Evolutionary conservation across 2,329 filamentous ascomycete genomes (phyloP), one percentile per base, ranked within the genome.

Genomic region (Colletotrichum acutatum): DNA sequence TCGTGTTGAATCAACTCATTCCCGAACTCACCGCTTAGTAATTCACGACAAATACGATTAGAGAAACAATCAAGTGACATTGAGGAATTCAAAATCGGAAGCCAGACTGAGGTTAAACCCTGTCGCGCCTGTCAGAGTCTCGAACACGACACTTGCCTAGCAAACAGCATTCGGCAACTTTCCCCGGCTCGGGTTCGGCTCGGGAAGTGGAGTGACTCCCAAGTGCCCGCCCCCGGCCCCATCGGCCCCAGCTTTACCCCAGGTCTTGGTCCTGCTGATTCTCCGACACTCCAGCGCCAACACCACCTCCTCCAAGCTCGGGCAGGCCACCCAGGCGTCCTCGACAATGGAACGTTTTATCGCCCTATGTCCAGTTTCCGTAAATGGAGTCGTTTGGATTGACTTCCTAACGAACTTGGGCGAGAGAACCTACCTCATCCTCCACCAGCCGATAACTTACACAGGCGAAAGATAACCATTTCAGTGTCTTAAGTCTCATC

Each of bases 211-310:
- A 53, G 66, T 3, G n/a, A 5, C 8, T 12, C 1, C 3, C 24
- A 28, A 11, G 52, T 24, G 16, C 24, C 12, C 26, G 9, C 14
- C 5, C 3, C 3, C 70, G 66, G 66, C 70, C 70, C 70, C 70
- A 14, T 66, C 66, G 70, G 70, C 70, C 58, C 70, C 70, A 54
- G 42, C 16, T 22, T 49, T 61, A 58, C 63, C 57, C 63, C 37
- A 34, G 57, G 62, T 65, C 53, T 53, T 34, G 46, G 16, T 28
- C 30, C 62, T 22, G 22, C 62, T 19, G 62, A 42, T 7, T 14
- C n/a, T 60, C 24, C 30, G n/a, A 49, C 37, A 22, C 37, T 49
- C 28, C 28, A 12, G 37, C 37, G n/a, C 60, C 37, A 24, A 30
- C 12, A 26, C 24, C n/a, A 49, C 42, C 42, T 49, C 8, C 16